Base-by-base conservation (phyloP, 805 yeast species). In the Metschnikowia colocasiae region DNA sequence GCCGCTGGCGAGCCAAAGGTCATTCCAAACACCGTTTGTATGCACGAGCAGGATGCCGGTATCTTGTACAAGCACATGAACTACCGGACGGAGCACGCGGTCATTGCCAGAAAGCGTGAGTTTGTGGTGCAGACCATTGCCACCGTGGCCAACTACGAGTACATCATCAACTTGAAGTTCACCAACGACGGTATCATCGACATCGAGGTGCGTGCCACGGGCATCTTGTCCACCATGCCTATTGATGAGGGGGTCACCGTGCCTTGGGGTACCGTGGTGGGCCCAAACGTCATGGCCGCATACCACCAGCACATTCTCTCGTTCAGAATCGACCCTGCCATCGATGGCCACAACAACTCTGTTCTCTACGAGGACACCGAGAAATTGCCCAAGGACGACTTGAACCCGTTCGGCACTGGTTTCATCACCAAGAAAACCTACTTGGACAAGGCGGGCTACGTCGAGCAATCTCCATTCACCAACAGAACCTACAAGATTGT, bases 101-200 rank as follows among this genome's bases (percentile, higher is more conserved):
- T 82, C 53, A 82, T 83, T 52, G 82, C 85, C 20, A 81, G 94
- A 75, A 81, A 83, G 71, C 80, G 92, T 68, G 88, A 85, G 64
- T 81, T 86, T 56, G 82, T 85, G 38, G 78, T 85, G 52, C 92
- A 86, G 71, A 83, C 88, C 46, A 82, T 86, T 61, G 88, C 91
- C 27, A 86, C 94, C 33, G 92, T 85, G 52, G 89, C 90, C 50
- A 86, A 86, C 74, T 86, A 86, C 70, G 94, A 86, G 70, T 86
- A 86, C 71, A 78, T 83, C 54, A 65, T 85, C 57, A 85, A 85
- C 68, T 70, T 82, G 62, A 78, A 84, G 61, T 81, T 86, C 59
- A 86, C 82, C 59, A 88, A 81, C 67, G 89, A 83, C 55, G 95
- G 91, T 59, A 82, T 83, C 46, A 82, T 86, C 58, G 82, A 81